These are phyloP conservation scores for Psidium friedrichsthalianum DNA, from an alignment of 345 rosid species.

Conservation along the genomic window DNA sequence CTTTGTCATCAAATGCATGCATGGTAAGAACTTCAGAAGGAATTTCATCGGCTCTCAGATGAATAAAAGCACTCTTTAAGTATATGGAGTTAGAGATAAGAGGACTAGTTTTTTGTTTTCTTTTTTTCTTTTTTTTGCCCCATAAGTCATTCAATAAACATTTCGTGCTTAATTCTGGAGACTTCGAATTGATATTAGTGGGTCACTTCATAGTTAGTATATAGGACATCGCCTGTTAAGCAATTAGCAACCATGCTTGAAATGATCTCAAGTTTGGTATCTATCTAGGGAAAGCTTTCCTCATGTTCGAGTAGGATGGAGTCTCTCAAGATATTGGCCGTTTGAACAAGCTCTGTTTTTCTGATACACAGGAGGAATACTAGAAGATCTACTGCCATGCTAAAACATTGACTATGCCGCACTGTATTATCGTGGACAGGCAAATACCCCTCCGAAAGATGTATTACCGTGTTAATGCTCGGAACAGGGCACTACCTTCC, in stretches of 20 bases:
- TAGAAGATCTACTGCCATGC: not conserved
- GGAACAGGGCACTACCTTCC: not conserved
- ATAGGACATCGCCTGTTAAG: not conserved
- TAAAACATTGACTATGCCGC: not conserved
- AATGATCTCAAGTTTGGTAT: not conserved
- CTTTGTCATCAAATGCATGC: constrained; percentile 70
- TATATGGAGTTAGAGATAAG: not conserved
- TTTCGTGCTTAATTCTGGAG: not conserved
- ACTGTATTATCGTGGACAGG: not conserved
- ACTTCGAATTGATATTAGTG: not conserved
- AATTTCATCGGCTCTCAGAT: not conserved
- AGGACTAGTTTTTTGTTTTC: not conserved
- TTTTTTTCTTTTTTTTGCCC: not conserved
- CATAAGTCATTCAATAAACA: not conserved
- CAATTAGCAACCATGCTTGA: not conserved
- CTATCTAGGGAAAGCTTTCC: not conserved
- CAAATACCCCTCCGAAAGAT: not conserved
- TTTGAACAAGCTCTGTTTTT: not conserved
- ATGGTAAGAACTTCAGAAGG: constrained; percentile 26
- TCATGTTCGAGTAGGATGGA: not conserved
- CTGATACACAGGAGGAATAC: not conserved
- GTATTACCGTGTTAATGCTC: not conserved
- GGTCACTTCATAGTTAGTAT: not conserved
- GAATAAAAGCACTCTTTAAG: not conserved
- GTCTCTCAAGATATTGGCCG: not conserved